These are phyloP conservation scores for Rhododendron griersonianum DNA, from an alignment of 148 eudicot species.

Conservation along the genomic window DNA sequence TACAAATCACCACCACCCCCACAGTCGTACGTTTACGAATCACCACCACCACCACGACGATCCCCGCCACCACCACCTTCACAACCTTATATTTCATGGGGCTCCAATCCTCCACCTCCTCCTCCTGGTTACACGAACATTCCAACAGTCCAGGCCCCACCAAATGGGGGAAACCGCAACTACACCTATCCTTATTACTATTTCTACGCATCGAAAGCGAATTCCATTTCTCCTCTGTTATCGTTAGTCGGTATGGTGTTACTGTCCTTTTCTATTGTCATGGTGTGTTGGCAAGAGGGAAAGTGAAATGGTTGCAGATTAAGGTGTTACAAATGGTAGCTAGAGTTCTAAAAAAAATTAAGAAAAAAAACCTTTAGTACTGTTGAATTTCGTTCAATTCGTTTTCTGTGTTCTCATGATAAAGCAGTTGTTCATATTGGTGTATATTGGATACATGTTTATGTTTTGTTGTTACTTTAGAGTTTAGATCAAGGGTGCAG, in stretches of 20 bases:
- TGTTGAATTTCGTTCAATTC: background rate
- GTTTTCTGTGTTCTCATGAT: background rate
- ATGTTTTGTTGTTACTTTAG: background rate
- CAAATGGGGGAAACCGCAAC: slow-evolving; percentile 21
- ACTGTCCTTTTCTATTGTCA: background rate
- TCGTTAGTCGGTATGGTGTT: background rate
- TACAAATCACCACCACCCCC: background rate
- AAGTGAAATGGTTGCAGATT: background rate
- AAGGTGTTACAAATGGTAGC: background rate
- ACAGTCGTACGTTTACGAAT: background rate
- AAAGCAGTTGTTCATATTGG: too few relatives aligned
- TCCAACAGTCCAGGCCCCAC: slow-evolving; percentile 39
- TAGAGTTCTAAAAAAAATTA: background rate
- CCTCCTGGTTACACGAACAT: slow-evolving; percentile 25
- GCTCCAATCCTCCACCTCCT: slow-evolving; percentile 24
- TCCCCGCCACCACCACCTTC: slow-evolving; percentile 21
- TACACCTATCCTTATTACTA: slow-evolving; percentile 74
- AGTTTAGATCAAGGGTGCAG: background rate
- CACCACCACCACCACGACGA: background rate
- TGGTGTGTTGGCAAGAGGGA: background rate
- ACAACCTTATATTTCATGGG: slow-evolving; percentile 18
- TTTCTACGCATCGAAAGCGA: slow-evolving; percentile 49
- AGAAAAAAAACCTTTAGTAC: background rate
- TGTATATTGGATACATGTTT: background rate
- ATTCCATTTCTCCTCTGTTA: slow-evolving; percentile 6